Evolutionary conservation across 257 asterid genomes (phyloP).

Genomic region (Fraxinus excelsior): DNA sequence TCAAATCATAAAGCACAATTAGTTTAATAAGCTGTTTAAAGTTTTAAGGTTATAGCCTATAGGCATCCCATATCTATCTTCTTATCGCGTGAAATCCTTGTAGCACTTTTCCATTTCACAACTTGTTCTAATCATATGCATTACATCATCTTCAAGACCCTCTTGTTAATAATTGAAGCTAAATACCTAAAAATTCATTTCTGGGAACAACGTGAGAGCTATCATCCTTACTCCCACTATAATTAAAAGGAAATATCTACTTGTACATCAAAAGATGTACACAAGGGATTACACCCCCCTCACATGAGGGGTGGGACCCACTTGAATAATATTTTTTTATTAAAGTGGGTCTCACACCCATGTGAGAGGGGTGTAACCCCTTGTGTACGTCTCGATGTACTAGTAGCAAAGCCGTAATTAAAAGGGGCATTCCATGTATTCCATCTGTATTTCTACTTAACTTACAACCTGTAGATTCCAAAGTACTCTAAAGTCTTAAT

Average conservation of each 20-base stretch:
- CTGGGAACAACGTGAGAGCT: background rate
- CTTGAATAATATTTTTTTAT: no score
- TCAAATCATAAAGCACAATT: background rate
- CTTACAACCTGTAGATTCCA: background rate
- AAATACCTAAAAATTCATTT: background rate
- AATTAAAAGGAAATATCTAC: no score
- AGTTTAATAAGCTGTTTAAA: background rate
- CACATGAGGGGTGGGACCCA: no score
- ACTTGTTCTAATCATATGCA: background rate
- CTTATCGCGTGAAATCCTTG: background rate
- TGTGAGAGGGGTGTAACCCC: no score
- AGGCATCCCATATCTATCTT: background rate
- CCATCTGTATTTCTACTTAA: background rate
- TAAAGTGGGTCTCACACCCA: no score
- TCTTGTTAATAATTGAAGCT: background rate
- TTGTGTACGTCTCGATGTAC: no score
- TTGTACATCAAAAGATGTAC: no score
- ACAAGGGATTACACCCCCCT: no score
- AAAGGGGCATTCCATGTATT: background rate
- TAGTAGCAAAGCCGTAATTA: no score
- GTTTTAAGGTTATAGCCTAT: no score
- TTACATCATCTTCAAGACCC: background rate
- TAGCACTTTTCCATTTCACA: background rate
- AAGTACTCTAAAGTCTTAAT: background rate
- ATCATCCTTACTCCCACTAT: background rate